These are phyloP conservation scores for Neurospora sp. DNA, from an alignment of 495 filamentous ascomycete species.

Conservation along the genomic window DNA sequence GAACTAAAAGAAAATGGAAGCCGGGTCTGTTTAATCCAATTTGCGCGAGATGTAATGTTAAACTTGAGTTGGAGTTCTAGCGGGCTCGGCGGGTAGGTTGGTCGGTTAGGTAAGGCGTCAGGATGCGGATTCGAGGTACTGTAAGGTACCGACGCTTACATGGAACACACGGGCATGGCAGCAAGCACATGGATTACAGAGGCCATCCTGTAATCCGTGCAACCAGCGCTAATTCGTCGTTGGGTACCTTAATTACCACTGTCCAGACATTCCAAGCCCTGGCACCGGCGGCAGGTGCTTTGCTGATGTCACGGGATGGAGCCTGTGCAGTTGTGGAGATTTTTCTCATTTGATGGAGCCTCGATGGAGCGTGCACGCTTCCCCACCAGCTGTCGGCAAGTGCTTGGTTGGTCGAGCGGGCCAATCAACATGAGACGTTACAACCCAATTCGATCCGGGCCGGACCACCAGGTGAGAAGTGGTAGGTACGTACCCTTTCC, in stretches of 20 bases:
- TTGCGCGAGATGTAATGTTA: not conserved
- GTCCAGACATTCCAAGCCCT: not conserved
- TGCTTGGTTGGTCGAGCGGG: not conserved
- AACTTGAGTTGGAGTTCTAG: not conserved
- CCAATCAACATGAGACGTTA: not conserved
- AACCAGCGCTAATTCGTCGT: not conserved
- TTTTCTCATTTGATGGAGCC: not conserved
- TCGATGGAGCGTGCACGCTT: not conserved
- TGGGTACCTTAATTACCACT: not conserved
- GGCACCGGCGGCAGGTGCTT: not conserved
- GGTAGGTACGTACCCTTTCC: not conserved
- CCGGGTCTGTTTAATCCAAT: not conserved
- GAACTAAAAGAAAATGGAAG: not conserved
- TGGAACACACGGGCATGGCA: not conserved
- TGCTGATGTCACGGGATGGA: conserved; percentile 22
- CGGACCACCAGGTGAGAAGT: not conserved
- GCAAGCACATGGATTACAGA: not conserved
- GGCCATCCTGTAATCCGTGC: not conserved
- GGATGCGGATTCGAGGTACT: not conserved
- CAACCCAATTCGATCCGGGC: not conserved
- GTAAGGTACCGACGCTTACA: not conserved
- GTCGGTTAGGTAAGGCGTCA: not conserved
- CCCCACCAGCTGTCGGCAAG: conserved; percentile 11
- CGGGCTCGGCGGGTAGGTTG: not conserved
- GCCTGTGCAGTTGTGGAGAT: conserved; percentile 13